These are phyloP conservation scores for Dactylellina drechsleri DNA, from an alignment of 2,329 filamentous ascomycete genomes.

Conservation along the genomic window DNA sequence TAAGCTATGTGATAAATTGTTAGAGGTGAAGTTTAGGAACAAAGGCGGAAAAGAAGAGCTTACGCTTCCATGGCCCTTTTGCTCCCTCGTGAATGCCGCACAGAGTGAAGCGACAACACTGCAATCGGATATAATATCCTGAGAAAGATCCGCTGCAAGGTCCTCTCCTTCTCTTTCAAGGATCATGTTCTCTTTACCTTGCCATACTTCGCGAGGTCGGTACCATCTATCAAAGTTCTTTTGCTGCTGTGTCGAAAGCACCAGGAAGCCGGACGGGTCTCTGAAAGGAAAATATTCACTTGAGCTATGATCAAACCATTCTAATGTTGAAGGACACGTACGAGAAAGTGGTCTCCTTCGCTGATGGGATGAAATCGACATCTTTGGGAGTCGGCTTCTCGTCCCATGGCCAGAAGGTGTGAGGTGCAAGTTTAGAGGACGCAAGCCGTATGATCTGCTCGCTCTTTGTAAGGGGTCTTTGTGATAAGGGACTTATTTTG, in stretches of 20 bases:
- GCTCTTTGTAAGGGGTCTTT: slow-evolving; percentile 70
- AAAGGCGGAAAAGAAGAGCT: slow-evolving; percentile 54
- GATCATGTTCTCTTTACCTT: slow-evolving; percentile 61
- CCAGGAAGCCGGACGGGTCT: slow-evolving; percentile 72
- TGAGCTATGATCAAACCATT: slow-evolving; percentile 3
- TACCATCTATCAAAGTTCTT: slow-evolving; percentile 86
- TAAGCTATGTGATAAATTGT: slow-evolving; percentile 66
- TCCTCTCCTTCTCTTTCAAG: slow-evolving; percentile 70
- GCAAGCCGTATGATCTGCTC: slow-evolving; percentile 82
- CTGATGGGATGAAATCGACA: slow-evolving; percentile 67
- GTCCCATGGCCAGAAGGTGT: slow-evolving; percentile 87
- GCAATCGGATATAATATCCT: slow-evolving; percentile 95
- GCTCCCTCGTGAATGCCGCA: slow-evolving; percentile 76
- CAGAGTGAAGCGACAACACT: slow-evolving; percentile 96
- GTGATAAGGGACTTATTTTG: slow-evolving; percentile 25
- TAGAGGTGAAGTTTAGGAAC: slow-evolving; percentile 18
- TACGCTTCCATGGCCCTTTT: slow-evolving; percentile 76
- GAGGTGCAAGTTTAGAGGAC: slow-evolving; percentile 82
- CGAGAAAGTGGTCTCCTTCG: slow-evolving; percentile 70
- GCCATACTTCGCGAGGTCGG: slow-evolving; percentile 73
- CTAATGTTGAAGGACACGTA: slow-evolving; percentile 63
- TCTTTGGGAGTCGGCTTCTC: slow-evolving; percentile 69
- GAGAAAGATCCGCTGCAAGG: slow-evolving; percentile 78
- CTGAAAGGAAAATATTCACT: slow-evolving; percentile 63
- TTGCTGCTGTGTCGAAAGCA: slow-evolving; percentile 77